These are phyloP conservation scores for Arxiozyma slooffiae DNA, from an alignment of 1,139 yeast genomes.

Conservation along the genomic window DNA sequence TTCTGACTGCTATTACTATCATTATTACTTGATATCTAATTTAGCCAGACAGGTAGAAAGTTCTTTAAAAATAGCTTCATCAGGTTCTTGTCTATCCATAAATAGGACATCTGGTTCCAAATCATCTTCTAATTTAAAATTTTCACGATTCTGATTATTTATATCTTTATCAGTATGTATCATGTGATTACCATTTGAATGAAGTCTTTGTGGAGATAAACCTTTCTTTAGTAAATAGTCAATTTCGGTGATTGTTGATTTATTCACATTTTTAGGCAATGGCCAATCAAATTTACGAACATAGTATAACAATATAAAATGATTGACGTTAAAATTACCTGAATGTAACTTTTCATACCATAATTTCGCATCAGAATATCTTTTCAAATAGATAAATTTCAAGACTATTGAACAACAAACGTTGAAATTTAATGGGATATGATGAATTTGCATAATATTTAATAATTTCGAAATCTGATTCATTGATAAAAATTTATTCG, in stretches of 20 bases:
- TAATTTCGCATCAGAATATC: slow-evolving; percentile 18
- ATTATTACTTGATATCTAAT: neutral
- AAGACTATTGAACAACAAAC: slow-evolving; percentile 22
- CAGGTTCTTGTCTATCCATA: neutral
- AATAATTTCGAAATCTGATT: slow-evolving; percentile 15
- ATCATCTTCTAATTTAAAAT: neutral
- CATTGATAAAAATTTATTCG: slow-evolving; percentile 11
- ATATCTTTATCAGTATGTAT: neutral
- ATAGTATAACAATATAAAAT: slow-evolving; percentile 9
- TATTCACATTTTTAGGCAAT: neutral
- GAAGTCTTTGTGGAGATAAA: neutral
- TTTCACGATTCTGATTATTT: neutral
- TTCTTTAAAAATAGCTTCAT: neutral
- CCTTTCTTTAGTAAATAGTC: neutral
- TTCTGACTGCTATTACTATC: neutral
- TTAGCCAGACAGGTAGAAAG: neutral
- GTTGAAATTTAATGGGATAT: slow-evolving; percentile 20
- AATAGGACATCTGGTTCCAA: neutral
- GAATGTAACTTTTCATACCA: slow-evolving; percentile 23
- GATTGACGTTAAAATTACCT: slow-evolving; percentile 19
- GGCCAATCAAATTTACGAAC: neutral
- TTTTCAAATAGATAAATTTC: slow-evolving; percentile 12
- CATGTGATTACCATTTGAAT: neutral
- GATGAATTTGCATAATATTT: slow-evolving; percentile 17
- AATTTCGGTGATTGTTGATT: neutral